These are phyloP conservation scores for Atalantia buxifolia DNA, from an alignment of 345 rosid genomes.

Conservation along the genomic window DNA sequence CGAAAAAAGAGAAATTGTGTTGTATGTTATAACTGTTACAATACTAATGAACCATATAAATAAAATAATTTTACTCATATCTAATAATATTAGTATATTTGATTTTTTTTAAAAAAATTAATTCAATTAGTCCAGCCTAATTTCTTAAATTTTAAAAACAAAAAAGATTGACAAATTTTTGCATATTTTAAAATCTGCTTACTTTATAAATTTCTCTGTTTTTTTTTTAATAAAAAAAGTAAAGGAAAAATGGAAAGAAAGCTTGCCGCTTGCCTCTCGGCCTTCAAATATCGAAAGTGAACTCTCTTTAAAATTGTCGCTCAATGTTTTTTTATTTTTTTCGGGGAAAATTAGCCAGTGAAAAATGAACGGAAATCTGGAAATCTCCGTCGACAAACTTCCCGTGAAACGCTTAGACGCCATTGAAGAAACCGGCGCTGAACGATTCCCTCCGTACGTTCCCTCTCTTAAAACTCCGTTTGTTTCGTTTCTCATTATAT, in stretches of 20 bases:
- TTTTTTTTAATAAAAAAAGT: too few relatives aligned
- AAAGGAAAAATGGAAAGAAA: too few relatives aligned
- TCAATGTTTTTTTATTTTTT: background rate
- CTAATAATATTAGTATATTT: too few relatives aligned
- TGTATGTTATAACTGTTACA: rapidly evolving
- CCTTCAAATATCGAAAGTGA: background rate
- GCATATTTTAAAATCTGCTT: too few relatives aligned
- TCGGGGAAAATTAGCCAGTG: constrained; percentile 1
- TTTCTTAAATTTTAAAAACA: too few relatives aligned
- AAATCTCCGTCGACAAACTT: constrained; percentile 80
- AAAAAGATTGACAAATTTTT: too few relatives aligned
- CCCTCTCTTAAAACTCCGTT: background rate
- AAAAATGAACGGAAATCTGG: constrained; percentile 57
- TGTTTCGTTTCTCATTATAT: background rate
- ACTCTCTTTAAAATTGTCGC: background rate
- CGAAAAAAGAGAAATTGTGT: rapidly evolving
- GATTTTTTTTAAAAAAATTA: too few relatives aligned
- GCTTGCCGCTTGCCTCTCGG: background rate
- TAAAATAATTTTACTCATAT: too few relatives aligned
- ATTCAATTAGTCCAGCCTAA: too few relatives aligned
- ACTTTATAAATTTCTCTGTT: too few relatives aligned
- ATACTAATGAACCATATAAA: too few relatives aligned
- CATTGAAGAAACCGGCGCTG: constrained; percentile 80
- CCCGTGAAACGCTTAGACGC: constrained; percentile 74
- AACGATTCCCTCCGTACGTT: constrained; percentile 73